Base-by-base conservation (phyloP, 257 asterid genomes). In the Echium plantagineum region DNA sequence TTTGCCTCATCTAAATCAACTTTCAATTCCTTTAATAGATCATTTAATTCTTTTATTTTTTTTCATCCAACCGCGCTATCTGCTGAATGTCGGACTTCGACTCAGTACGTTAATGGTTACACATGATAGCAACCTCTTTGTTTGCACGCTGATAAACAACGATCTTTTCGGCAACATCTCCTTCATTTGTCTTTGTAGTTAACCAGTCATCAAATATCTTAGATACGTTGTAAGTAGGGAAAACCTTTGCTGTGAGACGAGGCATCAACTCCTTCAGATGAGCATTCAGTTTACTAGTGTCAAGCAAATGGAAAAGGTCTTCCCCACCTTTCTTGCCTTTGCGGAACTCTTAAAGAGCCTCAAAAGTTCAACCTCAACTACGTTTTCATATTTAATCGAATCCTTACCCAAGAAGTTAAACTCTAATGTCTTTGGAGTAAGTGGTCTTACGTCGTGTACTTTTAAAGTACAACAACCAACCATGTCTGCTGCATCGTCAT, bases 351-450 rank as follows among this genome's bases (percentile, higher is more conserved):
- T 93, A 94, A 82, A 93, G 84, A 61, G 99, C 97, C 78, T 75
- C 76, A 79, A 88, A 70, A 71, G 63, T 66, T 84, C 90, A 71
- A 93, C 99, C 57, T 75, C 80, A 30, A 93, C 91, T 69, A 81
- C 86, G 21, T 89, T 89, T 66, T 81, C 86, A 75, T 93, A 93
- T 71, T 87, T 74, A 74, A 93, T 89, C 66, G 99, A 93, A 85
- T 93, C 99, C 81, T 93, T 93, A 89, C 99, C 99, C 10, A 89
- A 94, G 81, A 93, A 93, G 80, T 93, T 97, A 78, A 93, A 89
- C 97, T 93, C 80, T 80, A 93, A 71, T 71, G 62, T 75, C 78
- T 83, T 85, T 66, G 99, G 97, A 73, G 96, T 96, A 52, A 79
- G 83, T 59, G 95, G 89, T 65, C 85, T 95, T 22, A 88, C 96